Evolutionary conservation across 129 eudicot genomes (phyloP), one percentile per base, ranked within the genome.

Genomic region (Solidago caesia): DNA sequence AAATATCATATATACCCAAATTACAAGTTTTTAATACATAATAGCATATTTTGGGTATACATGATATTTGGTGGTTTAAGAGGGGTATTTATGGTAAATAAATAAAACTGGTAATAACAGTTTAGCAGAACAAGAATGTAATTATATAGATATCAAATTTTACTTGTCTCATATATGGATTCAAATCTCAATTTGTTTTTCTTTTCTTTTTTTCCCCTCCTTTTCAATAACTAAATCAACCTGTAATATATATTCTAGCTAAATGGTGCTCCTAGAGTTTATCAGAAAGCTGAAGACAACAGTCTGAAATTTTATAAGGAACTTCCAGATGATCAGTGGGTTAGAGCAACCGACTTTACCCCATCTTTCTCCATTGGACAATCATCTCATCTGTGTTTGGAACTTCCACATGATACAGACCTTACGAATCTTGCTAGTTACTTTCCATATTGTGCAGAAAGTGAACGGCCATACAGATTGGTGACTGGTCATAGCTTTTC

Each of bases 301-400:
- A 27, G 64, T 55, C 58, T 41, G 67, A 80, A 68, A 77, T 89
- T 6, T 71, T 83, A 39, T 59, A 66, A 4, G 53, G 92, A 86
- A 64, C 74, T 65, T 60, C 84, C 81, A 4, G 96, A 87, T 47
- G 96, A 93, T 67, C 90, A 86, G 41, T 89, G 89, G 89, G 77
- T 93, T 59, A 84, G 98, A 74, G 82, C 96, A 70, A 88, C 89
- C 7, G 98, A 93, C 77, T 90, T 88, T 73, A 83, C 96, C 45
- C 79, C 84, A 29, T 87, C 81, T 43, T 67, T 4, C 43, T 65
- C 88, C 46, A 88, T 93, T 25, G 96, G 98, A 12, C 98, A 87
- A 58, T 88, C 98, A 26, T 88, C 98, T 66, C 84, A 81, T 41
- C 48, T 93, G 58, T 90, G 96, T 58, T 77, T 93, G 66, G 85